These are phyloP conservation scores for Cercospora citrullina DNA, from an alignment of 2,329 filamentous ascomycete species.

Conservation along the genomic window DNA sequence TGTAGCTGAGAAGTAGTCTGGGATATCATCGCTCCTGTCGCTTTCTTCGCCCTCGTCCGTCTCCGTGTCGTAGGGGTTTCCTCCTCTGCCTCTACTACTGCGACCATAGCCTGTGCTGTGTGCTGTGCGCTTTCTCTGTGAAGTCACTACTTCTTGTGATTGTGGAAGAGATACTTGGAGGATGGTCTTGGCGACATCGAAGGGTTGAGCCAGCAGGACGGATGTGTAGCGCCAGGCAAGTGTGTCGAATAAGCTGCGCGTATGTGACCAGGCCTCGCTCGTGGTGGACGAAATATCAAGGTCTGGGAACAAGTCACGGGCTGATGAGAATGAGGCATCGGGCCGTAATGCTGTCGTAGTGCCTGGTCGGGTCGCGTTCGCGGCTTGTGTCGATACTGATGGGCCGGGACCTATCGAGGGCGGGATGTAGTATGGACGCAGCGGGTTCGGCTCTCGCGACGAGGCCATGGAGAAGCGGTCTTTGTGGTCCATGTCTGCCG, in stretches of 20 bases:
- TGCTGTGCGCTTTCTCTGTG: conserved; percentile 33
- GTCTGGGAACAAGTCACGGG: conserved; percentile 83
- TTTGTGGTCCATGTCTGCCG: conserved; percentile 16
- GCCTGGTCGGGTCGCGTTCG: conserved; percentile 9
- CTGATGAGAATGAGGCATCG: conserved; percentile 57
- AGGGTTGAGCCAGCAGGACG: conserved; percentile 87
- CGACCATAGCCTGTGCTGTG: conserved; percentile 9
- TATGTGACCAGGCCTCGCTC: conserved; percentile 40
- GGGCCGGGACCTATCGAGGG: conserved; percentile 55
- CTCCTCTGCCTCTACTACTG: conserved; percentile 23
- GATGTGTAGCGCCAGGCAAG: conserved; percentile 90
- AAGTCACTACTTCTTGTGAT: conserved; percentile 37
- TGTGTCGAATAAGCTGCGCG: conserved; percentile 77
- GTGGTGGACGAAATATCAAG: conserved; percentile 60
- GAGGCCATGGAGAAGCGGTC: conserved; percentile 44
- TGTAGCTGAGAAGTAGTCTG: conserved; percentile 78
- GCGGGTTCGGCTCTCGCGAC: conserved; percentile 59
- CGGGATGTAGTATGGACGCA: conserved; percentile 71
- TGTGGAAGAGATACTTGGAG: conserved; percentile 69
- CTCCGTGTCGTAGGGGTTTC: conserved; percentile 30
- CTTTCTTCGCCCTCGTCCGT: conserved; percentile 28
- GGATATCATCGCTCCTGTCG: conserved; percentile 55
- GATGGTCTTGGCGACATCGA: conserved; percentile 94
- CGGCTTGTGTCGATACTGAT: conserved; percentile 21
- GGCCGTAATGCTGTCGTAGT: conserved; percentile 8